Base-by-base conservation (phyloP, 2,329 filamentous ascomycete species). In the Beauveria sp. region DNA sequence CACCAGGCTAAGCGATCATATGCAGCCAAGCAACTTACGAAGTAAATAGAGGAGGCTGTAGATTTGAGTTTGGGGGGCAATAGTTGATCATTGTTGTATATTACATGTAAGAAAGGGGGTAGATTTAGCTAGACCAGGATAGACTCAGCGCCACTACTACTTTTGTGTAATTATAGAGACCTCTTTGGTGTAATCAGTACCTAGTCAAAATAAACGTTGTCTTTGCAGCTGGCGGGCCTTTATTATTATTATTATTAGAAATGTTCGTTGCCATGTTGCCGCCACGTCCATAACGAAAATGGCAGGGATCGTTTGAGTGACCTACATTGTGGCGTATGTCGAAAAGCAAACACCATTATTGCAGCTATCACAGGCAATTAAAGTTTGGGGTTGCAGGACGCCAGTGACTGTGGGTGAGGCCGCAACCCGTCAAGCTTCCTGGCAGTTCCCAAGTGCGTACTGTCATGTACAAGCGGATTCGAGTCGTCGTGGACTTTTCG, bases 61-160 rank as follows among this genome's bases (percentile, higher is more conserved):
- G 46, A 60, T 53, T 60, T 47, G 40, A 43, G 30, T 51, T 60
- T 46, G n/a, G 1, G 49, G 24, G 38, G 34, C 40, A 51, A 10
- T 7, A 24, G 38, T 45, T 26, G 26, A 38, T 54, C 18, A 54
- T 28, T 28, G 12, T 60, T 60, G 57, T 60, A 60, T 34, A 60
- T 2, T 53, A 54, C 28, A 34, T 60, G 50, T 60, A 52, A 18
- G 5, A 46, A 40, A 40, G 56, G 40, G 49, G 58, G 26, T 28
- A 14, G 57, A 59, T n/a, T 45, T 22, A 52, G 49, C 20, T 59
- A 60, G 58, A 60, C 58, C 28, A 52, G 58, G 58, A 60, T 60
- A 60, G 58, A 60, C 58, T 53, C 5, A 46, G 57, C 50, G 28
- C 50, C 58, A 60, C 49, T 47, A 53, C 16, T 43, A 47, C 16